Conservation (phyloP, 2,329 filamentous ascomycete species). For the Blastomyces parvus region DNA sequence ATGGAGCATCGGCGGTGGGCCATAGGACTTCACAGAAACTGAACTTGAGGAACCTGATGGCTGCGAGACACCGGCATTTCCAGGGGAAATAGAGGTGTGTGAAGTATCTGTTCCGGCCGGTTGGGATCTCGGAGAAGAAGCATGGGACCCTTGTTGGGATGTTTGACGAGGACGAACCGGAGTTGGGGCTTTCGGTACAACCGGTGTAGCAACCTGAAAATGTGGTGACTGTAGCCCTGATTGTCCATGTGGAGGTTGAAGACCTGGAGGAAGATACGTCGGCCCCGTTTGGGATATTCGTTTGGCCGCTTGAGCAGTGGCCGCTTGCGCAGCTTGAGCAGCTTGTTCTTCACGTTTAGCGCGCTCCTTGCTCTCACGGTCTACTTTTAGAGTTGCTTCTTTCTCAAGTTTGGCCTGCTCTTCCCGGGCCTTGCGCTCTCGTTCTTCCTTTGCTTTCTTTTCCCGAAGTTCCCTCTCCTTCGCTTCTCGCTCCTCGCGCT, state of each 20-base stretch:
- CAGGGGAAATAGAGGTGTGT: constrained; percentile 52
- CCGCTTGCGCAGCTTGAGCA: constrained; percentile 12
- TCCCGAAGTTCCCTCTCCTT: constrained; percentile 70
- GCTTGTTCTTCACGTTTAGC: constrained; percentile 35
- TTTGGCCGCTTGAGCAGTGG: constrained; percentile 26
- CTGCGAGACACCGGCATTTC: constrained; percentile 54
- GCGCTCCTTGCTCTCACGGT: constrained; percentile 42
- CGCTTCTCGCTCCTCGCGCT: constrained; percentile 50
- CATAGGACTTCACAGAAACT: constrained; percentile 50
- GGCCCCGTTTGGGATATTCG: constrained; percentile 53
- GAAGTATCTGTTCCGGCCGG: constrained; percentile 47
- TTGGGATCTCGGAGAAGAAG: constrained; percentile 53
- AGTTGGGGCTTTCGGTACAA: constrained; percentile 70
- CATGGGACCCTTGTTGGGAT: constrained; percentile 67
- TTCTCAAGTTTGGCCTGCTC: constrained; percentile 44
- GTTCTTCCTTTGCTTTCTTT: constrained; percentile 52
- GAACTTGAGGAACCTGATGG: constrained; percentile 56
- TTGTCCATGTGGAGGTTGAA: constrained; percentile 45
- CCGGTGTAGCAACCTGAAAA: constrained; percentile 67
- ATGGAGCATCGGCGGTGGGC: constrained; percentile 43
- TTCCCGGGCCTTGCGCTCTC: constrained; percentile 45
- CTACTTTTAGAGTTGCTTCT: constrained; percentile 41
- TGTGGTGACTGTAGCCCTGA: constrained; percentile 64
- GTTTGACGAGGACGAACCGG: constrained; percentile 65
- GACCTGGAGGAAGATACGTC: constrained; percentile 45